phyloP scores from a whole-genome alignment of 1,284 basidiomycete species.

The Tetrapyrgos nigripes region DNA sequence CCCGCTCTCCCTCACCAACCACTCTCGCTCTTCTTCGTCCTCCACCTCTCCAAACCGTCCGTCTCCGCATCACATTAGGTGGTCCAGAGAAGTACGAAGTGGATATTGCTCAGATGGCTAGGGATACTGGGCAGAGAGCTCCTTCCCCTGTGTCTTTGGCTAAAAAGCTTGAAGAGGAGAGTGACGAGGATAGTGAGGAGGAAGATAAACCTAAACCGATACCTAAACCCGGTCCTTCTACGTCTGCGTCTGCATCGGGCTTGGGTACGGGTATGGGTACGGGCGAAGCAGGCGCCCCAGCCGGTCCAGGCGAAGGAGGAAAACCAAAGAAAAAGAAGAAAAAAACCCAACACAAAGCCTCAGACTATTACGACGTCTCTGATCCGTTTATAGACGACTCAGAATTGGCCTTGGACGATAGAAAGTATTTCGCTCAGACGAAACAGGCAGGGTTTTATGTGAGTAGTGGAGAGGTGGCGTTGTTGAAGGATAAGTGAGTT shows the following conservation, averaged over 20 bases:
- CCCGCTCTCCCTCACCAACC: slow-evolving; percentile 29
- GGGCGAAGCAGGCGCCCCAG: slow-evolving; percentile 38
- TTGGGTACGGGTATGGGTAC: too few relatives aligned
- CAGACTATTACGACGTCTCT: slow-evolving; percentile 86
- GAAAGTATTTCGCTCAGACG: slow-evolving; percentile 91
- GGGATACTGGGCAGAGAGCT: slow-evolving; percentile 68
- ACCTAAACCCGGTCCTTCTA: too few relatives aligned
- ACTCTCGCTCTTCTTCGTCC: slow-evolving; percentile 8
- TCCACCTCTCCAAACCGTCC: slow-evolving; percentile 58
- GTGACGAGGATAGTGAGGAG: slow-evolving; percentile 58
- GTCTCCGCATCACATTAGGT: slow-evolving; percentile 73
- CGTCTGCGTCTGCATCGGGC: too few relatives aligned
- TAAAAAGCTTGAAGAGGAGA: slow-evolving; percentile 55
- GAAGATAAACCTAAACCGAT: not conserved
- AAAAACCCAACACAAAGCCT: too few relatives aligned
- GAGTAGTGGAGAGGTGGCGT: slow-evolving; percentile 82
- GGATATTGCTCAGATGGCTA: slow-evolving; percentile 63
- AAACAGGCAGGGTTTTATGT: slow-evolving; percentile 96
- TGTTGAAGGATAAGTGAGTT: slow-evolving; percentile 77
- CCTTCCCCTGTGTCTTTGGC: slow-evolving; percentile 62
- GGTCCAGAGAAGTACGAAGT: slow-evolving; percentile 77
- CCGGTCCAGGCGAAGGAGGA: slow-evolving; percentile 10
- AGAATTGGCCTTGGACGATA: slow-evolving; percentile 89
- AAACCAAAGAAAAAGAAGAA: slow-evolving; percentile 58
- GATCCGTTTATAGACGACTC: slow-evolving; percentile 99